Evolutionary conservation across 768 basidiomycete species (phyloP).

Genomic region (Agrocybe pediades): DNA sequence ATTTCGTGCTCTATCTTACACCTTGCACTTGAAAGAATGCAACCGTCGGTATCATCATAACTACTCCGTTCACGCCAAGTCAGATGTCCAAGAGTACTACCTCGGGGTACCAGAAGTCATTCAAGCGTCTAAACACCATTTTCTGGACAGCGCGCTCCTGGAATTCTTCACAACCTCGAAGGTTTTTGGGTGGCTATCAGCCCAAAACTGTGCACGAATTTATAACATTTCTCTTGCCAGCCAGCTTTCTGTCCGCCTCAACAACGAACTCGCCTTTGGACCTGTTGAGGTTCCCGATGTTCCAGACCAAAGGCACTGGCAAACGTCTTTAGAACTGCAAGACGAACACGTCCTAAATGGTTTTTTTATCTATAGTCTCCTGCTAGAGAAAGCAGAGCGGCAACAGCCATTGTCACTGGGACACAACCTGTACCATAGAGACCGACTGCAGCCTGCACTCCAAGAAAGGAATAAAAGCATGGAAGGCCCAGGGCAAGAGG

Average conservation of each 20-base stretch:
- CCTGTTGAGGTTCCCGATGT: neutral
- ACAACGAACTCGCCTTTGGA: conserved; percentile 3
- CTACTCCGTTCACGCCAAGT: no score
- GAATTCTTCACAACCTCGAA: no score
- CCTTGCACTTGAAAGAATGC: no score
- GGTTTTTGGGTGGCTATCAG: no score
- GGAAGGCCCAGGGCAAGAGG: neutral
- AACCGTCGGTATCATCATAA: no score
- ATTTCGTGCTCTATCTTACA: no score
- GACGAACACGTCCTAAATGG: conserved; percentile 21
- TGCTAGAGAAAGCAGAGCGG: conserved; percentile 20
- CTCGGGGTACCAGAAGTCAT: no score
- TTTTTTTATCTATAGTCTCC: conserved; percentile 22
- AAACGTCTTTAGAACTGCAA: conserved; percentile 11
- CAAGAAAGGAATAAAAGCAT: neutral
- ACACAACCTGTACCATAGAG: conserved; percentile 1
- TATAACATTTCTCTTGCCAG: no score
- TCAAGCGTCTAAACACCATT: no score
- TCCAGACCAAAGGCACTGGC: conserved; percentile 1
- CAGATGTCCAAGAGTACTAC: no score
- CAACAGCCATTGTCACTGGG: conserved; percentile 10
- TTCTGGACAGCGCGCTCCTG: no score
- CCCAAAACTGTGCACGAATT: no score
- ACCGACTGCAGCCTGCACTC: conserved; percentile 1
- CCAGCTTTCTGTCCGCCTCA: neutral